Evolutionary conservation across 2,329 filamentous ascomycete genomes (phyloP).

Genomic region (Curvularia hawaiiensis): DNA sequence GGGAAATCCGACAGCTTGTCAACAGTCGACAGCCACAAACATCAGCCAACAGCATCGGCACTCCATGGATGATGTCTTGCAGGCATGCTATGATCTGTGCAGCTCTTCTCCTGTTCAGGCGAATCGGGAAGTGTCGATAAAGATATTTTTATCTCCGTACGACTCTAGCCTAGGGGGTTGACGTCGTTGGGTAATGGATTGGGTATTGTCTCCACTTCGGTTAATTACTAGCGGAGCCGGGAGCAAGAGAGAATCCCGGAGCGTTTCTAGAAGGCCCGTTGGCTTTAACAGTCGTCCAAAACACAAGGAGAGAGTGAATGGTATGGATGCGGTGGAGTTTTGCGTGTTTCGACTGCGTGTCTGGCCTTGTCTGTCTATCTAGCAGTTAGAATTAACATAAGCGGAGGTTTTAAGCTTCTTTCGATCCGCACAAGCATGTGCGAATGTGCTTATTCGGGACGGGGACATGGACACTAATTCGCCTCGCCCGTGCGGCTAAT

Average conservation of each 20-base stretch:
- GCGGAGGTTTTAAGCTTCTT: neutral
- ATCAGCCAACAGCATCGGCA: neutral
- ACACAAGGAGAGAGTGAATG: neutral
- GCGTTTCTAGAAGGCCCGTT: slow-evolving; percentile 17
- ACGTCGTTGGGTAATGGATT: slow-evolving; percentile 26
- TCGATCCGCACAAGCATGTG: slow-evolving; percentile 10
- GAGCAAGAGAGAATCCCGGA: slow-evolving; percentile 7
- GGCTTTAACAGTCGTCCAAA: neutral
- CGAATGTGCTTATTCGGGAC: slow-evolving; percentile 15
- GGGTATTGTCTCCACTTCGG: slow-evolving; percentile 27
- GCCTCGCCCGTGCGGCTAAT: slow-evolving; percentile 23
- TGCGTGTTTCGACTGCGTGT: neutral
- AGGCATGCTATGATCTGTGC: slow-evolving; percentile 5
- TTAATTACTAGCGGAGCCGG: slow-evolving; percentile 20
- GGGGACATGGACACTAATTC: slow-evolving; percentile 19
- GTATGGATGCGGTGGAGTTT: neutral
- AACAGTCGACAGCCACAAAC: neutral
- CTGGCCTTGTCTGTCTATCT: neutral
- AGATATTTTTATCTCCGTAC: slow-evolving; percentile 28
- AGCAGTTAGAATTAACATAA: neutral
- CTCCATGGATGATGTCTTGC: slow-evolving; percentile 6
- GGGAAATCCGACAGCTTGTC: neutral
- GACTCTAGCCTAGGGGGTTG: slow-evolving; percentile 10
- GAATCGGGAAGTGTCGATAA: slow-evolving; percentile 7
- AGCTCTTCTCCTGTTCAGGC: slow-evolving; percentile 7